These are phyloP conservation scores for Penicillium riverlandense DNA, from an alignment of 495 filamentous ascomycete species.

Conservation along the genomic window DNA sequence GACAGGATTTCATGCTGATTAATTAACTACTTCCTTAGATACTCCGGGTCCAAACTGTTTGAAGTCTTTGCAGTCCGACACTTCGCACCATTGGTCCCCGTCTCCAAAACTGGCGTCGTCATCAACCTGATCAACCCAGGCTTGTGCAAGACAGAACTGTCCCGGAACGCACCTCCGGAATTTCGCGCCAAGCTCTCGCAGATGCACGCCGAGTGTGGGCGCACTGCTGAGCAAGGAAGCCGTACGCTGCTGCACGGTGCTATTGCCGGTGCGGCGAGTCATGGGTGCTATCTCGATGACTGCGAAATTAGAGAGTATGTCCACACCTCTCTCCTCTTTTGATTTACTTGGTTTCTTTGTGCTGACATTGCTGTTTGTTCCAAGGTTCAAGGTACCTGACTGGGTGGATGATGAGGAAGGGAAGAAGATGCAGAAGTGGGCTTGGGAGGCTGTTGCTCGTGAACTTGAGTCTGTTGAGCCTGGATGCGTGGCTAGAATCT, in stretches of 20 bases:
- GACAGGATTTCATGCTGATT: background rate
- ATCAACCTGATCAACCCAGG: slow-evolving; percentile 38
- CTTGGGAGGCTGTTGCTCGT: slow-evolving; percentile 28
- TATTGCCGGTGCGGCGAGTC: slow-evolving; percentile 14
- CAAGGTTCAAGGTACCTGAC: slow-evolving; percentile 11
- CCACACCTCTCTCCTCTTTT: too few relatives aligned
- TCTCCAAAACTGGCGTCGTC: slow-evolving; percentile 30
- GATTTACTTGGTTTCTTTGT: too few relatives aligned
- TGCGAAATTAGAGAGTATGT: slow-evolving; percentile 15
- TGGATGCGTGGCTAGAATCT: slow-evolving; percentile 2
- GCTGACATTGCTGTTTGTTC: too few relatives aligned
- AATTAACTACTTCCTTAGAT: slow-evolving; percentile 16
- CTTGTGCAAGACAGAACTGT: slow-evolving; percentile 30
- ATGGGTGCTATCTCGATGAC: slow-evolving; percentile 13
- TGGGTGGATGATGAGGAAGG: slow-evolving; percentile 24
- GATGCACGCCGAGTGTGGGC: slow-evolving; percentile 9
- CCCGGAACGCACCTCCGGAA: slow-evolving; percentile 10
- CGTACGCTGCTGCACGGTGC: slow-evolving; percentile 18
- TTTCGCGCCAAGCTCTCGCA: slow-evolving; percentile 7
- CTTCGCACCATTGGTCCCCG: slow-evolving; percentile 13
- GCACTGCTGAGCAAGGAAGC: slow-evolving; percentile 21
- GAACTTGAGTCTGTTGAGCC: slow-evolving; percentile 10
- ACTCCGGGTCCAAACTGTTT: slow-evolving; percentile 30
- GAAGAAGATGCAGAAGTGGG: slow-evolving; percentile 24
- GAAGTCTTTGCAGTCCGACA: slow-evolving; percentile 26